A percentile compares a stretch with the other conserved stretches of the same genome.
Evolutionary conservation across 108 stramenopile species (phyloP).

Genomic region (Aurantiochytrium sp.): DNA sequence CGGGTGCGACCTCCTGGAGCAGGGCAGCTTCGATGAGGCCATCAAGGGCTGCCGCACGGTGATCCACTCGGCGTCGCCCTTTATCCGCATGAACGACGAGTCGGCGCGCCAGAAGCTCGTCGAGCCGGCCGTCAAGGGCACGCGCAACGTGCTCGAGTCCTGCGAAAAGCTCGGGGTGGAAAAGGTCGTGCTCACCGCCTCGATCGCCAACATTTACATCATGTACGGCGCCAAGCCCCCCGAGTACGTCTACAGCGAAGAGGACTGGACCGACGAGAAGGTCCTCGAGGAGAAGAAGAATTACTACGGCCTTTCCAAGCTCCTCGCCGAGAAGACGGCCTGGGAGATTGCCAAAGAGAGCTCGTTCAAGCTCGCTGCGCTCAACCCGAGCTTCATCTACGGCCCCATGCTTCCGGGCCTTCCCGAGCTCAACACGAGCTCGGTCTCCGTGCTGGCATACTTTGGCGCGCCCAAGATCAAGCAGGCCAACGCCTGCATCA

Average conservation of each 20-base stretch:
- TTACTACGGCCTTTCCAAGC: constrained; percentile 16
- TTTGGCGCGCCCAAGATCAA: background rate
- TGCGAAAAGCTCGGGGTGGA: constrained; percentile 22
- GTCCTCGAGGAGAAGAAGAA: background rate
- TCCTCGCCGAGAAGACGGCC: background rate
- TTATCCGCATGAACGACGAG: constrained; percentile 13
- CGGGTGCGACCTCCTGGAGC: constrained; percentile 33
- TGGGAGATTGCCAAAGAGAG: constrained; percentile 1
- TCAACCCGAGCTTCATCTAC: background rate
- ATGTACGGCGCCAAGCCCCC: background rate
- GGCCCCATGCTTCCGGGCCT: constrained; percentile 30
- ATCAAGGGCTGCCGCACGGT: constrained; percentile 36
- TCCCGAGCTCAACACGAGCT: constrained; percentile 26
- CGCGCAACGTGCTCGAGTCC: constrained; percentile 38
- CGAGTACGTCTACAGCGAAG: background rate
- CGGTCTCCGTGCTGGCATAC: background rate
- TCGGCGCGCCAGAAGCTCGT: constrained; percentile 36
- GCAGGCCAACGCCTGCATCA: background rate
- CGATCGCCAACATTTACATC: background rate
- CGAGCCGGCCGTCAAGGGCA: constrained; percentile 46
- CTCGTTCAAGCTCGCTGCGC: background rate
- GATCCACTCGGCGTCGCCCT: constrained; percentile 45
- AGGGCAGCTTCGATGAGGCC: constrained; percentile 41
- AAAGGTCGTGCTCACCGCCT: background rate
- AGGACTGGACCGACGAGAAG: constrained; percentile 24